phyloP scores from a whole-genome alignment of 306 rosid species.

The Malus fusca region DNA sequence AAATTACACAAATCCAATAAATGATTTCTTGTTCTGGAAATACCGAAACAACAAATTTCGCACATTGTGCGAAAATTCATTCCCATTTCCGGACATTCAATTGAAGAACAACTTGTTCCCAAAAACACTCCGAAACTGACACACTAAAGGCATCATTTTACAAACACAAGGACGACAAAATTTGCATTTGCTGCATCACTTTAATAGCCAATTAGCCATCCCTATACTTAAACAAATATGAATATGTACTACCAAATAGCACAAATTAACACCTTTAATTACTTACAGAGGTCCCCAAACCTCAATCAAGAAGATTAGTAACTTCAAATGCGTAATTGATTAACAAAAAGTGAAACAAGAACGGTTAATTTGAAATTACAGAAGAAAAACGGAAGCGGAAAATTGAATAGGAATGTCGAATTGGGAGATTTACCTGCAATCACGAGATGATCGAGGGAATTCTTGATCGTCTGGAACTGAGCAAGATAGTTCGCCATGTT shows the following conservation, averaged over 20 bases:
- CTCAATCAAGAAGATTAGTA: conserved; percentile 22
- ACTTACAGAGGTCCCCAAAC: neutral
- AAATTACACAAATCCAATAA: neutral
- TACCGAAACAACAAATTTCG: neutral
- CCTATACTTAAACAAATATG: neutral
- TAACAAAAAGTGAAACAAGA: neutral
- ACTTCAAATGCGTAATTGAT: conserved; percentile 6
- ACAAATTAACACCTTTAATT: conserved; percentile 2
- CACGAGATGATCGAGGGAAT: conserved; percentile 77
- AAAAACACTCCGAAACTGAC: neutral
- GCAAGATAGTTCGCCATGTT: conserved; percentile 88
- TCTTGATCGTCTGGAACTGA: conserved; percentile 92
- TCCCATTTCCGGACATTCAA: too few relatives aligned
- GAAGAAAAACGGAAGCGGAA: neutral
- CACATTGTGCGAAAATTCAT: neutral
- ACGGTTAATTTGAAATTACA: neutral
- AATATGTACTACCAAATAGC: neutral
- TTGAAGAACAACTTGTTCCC: neutral
- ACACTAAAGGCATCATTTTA: neutral
- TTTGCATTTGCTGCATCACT: neutral
- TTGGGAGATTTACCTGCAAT: conserved; percentile 52
- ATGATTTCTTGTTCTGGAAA: neutral
- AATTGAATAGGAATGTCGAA: neutral
- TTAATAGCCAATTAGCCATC: neutral
- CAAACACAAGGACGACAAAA: neutral